Evolutionary conservation across 768 basidiomycete genomes (phyloP).

Genomic region (Rhizopogon vulgaris): DNA sequence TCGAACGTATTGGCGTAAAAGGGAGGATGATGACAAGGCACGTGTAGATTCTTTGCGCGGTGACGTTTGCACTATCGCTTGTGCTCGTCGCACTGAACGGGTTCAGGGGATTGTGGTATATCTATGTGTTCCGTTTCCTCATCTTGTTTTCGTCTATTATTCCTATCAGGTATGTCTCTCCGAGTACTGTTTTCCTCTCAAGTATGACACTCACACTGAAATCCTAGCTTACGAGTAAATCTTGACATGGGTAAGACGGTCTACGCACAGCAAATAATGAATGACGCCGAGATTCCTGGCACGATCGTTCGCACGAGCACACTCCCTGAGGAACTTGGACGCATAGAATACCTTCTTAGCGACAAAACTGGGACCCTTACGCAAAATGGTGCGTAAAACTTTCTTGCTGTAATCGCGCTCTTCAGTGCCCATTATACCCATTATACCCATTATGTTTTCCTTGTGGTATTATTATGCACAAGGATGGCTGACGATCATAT

Average conservation of each 20-base stretch:
- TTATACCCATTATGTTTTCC: no score
- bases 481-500: not conserved
- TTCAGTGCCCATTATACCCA: not conserved
- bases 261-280: constrained; percentile 94
- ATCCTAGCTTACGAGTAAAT: constrained; percentile 86
- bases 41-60: constrained; percentile 81
- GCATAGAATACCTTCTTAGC: constrained; percentile 92
- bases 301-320: constrained; percentile 98
- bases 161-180: constrained; percentile 80
- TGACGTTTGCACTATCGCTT: constrained; percentile 88
- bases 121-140: constrained; percentile 93
- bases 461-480: not conserved
- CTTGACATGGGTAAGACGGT: constrained; percentile 99
- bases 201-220: not conserved
- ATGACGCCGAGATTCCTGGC: constrained; percentile 84
- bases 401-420: not conserved
- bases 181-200: not conserved
- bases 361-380: constrained; percentile 99
- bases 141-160: constrained; percentile 99
- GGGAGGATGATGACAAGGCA: not conserved
- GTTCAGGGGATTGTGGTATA: constrained; percentile 92
- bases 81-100: constrained; percentile 93
- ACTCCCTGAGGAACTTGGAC: constrained; percentile 90
- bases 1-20: not conserved
- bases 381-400: constrained; percentile 70